Conservation (phyloP, 1,139 yeast species). For the Geotrichum restrictum region DNA sequence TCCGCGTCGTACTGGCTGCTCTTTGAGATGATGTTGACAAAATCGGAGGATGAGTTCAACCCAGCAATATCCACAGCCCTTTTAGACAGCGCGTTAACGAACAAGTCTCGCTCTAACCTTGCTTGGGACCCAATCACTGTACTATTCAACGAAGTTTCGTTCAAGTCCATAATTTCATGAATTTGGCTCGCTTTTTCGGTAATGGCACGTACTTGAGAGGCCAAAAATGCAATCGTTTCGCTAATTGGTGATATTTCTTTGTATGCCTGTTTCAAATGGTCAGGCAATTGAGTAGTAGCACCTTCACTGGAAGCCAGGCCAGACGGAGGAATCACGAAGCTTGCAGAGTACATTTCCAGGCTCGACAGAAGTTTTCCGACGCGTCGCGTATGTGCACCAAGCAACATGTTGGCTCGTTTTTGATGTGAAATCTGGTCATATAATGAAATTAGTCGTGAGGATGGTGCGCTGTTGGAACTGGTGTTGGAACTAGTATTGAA, state of each 20-base stretch:
- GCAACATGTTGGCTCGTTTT: slow-evolving; percentile 7
- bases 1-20: slow-evolving; percentile 2
- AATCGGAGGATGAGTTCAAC: slow-evolving; percentile 3
- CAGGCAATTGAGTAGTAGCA: not conserved
- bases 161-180: slow-evolving; percentile 3
- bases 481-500: not conserved
- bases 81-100: slow-evolving; percentile 24
- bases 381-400: slow-evolving; percentile 7
- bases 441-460: not conserved
- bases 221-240: slow-evolving; percentile 14
- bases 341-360: slow-evolving; percentile 4
- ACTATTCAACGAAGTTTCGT: slow-evolving; percentile 4
- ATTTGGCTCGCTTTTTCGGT: slow-evolving; percentile 17
- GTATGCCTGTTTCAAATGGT: not conserved
- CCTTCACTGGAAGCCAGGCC: not conserved
- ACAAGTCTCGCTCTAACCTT: slow-evolving; percentile 23
- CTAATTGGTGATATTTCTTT: slow-evolving; percentile 7
- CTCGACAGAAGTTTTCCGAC: slow-evolving; percentile 6
- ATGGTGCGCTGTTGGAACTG: not conserved
- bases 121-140: not conserved
- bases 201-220: slow-evolving; percentile 5
- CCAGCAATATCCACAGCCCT: slow-evolving; percentile 25
- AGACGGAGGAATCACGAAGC: slow-evolving; percentile 1
- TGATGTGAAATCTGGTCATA: slow-evolving; percentile 9
- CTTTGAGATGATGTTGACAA: slow-evolving; percentile 2